Evolutionary conservation across 2,329 filamentous ascomycete genomes (phyloP).

Genomic region (Alternaria angustiovoidea): DNA sequence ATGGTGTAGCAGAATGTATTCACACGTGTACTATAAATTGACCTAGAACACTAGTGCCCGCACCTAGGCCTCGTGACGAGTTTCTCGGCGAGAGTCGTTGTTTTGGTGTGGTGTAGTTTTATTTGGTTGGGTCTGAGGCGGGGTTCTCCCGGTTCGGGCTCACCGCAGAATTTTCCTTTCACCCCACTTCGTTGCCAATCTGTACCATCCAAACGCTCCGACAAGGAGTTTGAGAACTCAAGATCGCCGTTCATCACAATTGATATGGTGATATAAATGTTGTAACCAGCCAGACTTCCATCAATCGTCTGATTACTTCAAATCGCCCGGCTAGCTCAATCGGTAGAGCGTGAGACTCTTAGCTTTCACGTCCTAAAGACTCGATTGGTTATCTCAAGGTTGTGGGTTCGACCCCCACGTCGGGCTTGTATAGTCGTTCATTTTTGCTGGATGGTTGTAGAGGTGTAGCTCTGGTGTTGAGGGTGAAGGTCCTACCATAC

Average conservation of each 20-base stretch:
- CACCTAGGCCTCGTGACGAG: no score
- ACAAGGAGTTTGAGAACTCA: no score
- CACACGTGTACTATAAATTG: background rate
- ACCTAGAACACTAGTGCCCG: background rate
- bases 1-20: background rate
- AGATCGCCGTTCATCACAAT: no score
- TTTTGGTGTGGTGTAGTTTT: background rate
- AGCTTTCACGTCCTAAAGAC: constrained; percentile 20
- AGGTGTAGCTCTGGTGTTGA: background rate
- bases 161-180: background rate
- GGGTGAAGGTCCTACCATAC: background rate
- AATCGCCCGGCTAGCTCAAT: constrained; percentile 41
- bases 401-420: constrained; percentile 12
- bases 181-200: background rate
- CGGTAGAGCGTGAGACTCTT: constrained; percentile 55
- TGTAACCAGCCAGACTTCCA: accelerated
- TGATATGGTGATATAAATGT: accelerated
- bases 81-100: background rate
- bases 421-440: constrained; percentile 1
- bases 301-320: background rate
- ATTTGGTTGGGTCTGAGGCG: background rate
- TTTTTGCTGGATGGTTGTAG: background rate
- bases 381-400: constrained; percentile 12
- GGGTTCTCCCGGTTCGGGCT: background rate
- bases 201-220: background rate